phyloP scores from a whole-genome alignment of 2,329 filamentous ascomycete genomes.

The Drechslerella coelobrocha region DNA sequence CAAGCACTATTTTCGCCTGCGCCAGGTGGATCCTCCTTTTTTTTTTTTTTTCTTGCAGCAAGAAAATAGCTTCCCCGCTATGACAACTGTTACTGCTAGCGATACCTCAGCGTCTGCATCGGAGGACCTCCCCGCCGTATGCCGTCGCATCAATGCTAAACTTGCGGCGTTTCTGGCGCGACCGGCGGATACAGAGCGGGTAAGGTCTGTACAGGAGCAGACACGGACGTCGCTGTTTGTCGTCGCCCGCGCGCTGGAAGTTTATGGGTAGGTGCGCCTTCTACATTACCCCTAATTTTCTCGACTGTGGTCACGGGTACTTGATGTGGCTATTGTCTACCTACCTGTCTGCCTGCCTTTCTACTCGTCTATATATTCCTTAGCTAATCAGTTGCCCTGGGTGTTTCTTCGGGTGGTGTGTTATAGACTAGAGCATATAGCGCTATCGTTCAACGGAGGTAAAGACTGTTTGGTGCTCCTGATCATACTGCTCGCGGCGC shows the following conservation, averaged over 20 bases:
- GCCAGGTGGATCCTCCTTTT: too few species aligned
- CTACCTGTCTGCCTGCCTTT: too few species aligned
- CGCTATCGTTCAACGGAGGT: conserved; percentile 94
- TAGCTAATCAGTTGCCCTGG: neutral
- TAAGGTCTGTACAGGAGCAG: conserved; percentile 74
- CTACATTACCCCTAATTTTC: conserved; percentile 22
- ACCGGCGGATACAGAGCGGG: conserved; percentile 63
- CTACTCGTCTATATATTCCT: conserved; percentile 12
- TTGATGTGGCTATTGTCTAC: too few species aligned
- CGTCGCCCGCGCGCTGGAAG: conserved; percentile 74
- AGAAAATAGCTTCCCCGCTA: neutral
- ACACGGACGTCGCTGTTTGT: conserved; percentile 74
- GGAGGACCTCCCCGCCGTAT: conserved; percentile 57
- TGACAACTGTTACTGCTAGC: conserved; percentile 29
- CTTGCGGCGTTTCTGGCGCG: conserved; percentile 72
- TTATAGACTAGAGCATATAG: conserved; percentile 74
- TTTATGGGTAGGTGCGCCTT: conserved; percentile 70
- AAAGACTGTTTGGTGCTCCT: conserved; percentile 96
- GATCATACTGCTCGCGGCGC: conserved; percentile 77
- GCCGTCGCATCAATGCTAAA: conserved; percentile 65
- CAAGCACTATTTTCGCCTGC: too few species aligned
- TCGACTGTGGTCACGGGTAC: too few species aligned
- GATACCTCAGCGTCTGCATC: conserved; percentile 1
- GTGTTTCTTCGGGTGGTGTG: too few species aligned
- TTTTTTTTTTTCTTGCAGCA: too few species aligned